phyloP scores from a whole-genome alignment of 108 stramenopile species.

The Pseudonitzschia delicatissima region DNA sequence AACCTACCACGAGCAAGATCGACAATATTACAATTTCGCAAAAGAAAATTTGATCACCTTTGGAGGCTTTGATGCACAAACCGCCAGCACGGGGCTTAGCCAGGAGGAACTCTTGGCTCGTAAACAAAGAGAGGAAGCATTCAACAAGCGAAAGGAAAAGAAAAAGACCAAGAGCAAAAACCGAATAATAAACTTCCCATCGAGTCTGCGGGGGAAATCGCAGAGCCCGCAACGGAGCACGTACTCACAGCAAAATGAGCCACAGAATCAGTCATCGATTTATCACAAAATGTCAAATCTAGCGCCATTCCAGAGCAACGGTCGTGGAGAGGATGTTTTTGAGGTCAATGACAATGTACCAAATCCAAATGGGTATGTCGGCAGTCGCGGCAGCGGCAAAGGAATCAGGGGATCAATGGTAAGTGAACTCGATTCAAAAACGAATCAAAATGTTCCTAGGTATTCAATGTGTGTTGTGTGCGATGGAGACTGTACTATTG shows the following conservation, averaged over 20 bases:
- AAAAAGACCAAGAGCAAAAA: background rate
- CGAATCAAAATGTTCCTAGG: too few species aligned
- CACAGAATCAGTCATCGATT: background rate
- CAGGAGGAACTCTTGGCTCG: slow-evolving; percentile 24
- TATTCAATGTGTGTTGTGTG: too few species aligned
- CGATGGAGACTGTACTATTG: too few species aligned
- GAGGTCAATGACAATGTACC: background rate
- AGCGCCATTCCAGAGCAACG: too few species aligned
- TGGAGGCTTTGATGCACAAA: slow-evolving; percentile 17
- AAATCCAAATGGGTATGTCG: too few species aligned
- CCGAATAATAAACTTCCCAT: slow-evolving; percentile 20
- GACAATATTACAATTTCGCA: slow-evolving; percentile 16
- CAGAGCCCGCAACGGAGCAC: slow-evolving; percentile 5
- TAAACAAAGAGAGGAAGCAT: slow-evolving; percentile 20
- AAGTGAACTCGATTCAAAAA: too few species aligned
- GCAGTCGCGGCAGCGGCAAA: too few species aligned
- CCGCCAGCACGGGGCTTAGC: slow-evolving; percentile 23
- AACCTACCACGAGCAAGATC: background rate
- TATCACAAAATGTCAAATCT: too few species aligned
- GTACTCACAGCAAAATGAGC: background rate
- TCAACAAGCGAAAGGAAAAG: slow-evolving; percentile 10
- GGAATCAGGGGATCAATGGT: slow-evolving; percentile 22
- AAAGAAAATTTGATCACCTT: slow-evolving; percentile 21
- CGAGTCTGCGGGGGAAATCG: slow-evolving; percentile 7
- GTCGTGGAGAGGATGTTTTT: background rate